Conservation (phyloP, 306 rosid species). For the Aeschynomene evenia region DNA sequence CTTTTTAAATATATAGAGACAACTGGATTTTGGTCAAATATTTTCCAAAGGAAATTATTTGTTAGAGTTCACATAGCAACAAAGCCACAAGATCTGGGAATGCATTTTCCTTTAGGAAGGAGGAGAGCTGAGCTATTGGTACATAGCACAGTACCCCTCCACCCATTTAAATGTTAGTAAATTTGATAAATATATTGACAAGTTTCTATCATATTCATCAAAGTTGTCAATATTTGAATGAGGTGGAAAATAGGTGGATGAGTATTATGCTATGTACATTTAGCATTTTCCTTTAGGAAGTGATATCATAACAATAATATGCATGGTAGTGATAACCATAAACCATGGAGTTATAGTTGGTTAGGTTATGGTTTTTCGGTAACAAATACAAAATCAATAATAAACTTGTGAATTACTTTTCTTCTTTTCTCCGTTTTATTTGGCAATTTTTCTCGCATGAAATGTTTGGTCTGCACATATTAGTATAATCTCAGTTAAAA, state of each 20-base stretch:
- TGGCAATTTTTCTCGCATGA: background rate
- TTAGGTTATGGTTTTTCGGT: background rate
- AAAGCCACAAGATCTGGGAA: slow-evolving; percentile 7
- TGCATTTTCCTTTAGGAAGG: too few species aligned
- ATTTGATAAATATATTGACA: too few species aligned
- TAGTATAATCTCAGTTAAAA: background rate
- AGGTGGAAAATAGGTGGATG: too few species aligned
- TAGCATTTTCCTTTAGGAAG: too few species aligned
- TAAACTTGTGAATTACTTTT: background rate
- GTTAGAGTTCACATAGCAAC: background rate
- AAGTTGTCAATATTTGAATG: too few species aligned
- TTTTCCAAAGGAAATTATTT: background rate
- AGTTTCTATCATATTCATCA: too few species aligned
- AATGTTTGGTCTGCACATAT: background rate
- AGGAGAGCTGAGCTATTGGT: too few species aligned
- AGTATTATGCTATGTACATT: too few species aligned
- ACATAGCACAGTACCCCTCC: too few species aligned
- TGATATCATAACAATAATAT: background rate
- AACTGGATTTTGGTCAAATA: background rate
- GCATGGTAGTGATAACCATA: background rate
- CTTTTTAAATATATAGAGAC: background rate
- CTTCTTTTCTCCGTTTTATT: background rate
- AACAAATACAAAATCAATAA: background rate
- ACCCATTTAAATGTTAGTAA: too few species aligned
- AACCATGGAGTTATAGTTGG: background rate